Percentiles rank a stretch among this genome's conserved stretches.
phyloP scores from a whole-genome alignment of 1,284 basidiomycete species.

The Boletus mariae region DNA sequence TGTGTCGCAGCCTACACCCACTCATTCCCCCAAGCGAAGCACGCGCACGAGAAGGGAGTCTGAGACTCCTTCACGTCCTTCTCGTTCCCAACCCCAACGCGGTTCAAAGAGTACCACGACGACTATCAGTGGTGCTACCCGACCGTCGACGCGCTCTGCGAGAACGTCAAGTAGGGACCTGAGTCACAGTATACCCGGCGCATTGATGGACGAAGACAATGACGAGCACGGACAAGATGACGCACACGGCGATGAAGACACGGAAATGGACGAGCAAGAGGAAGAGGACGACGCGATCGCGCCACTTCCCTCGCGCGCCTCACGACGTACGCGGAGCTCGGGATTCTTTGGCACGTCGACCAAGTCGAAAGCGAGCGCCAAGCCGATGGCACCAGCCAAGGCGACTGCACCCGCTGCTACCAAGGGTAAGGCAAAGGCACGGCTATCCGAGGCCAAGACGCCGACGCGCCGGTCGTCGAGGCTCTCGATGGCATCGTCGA shows the following conservation, averaged over 20 bases:
- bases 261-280: constrained; percentile 18
- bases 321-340: constrained; percentile 26
- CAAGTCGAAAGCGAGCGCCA: constrained; percentile 12
- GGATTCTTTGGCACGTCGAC: constrained; percentile 13
- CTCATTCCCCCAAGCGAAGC: constrained; percentile 12
- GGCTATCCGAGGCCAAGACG: constrained; percentile 20
- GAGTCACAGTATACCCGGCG: constrained; percentile 49
- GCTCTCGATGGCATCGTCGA: constrained; percentile 28
- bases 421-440: constrained; percentile 19
- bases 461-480: constrained; percentile 31
- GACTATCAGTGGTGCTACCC: neutral
- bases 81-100: constrained; percentile 13
- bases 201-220: constrained; percentile 50
- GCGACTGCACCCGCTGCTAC: neutral
- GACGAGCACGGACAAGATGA: constrained; percentile 19
- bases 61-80: constrained; percentile 13
- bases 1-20: constrained; percentile 27
- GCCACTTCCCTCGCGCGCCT: constrained; percentile 41
- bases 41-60: constrained; percentile 10
- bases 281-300: constrained; percentile 50
- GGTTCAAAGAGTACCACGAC: constrained; percentile 4
- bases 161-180: constrained; percentile 22
- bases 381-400: neutral
- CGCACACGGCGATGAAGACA: constrained; percentile 22
- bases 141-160: constrained; percentile 11